Base-by-base conservation (phyloP, 2,329 filamentous ascomycete species). In the Colletotrichum neosansevieriae region DNA sequence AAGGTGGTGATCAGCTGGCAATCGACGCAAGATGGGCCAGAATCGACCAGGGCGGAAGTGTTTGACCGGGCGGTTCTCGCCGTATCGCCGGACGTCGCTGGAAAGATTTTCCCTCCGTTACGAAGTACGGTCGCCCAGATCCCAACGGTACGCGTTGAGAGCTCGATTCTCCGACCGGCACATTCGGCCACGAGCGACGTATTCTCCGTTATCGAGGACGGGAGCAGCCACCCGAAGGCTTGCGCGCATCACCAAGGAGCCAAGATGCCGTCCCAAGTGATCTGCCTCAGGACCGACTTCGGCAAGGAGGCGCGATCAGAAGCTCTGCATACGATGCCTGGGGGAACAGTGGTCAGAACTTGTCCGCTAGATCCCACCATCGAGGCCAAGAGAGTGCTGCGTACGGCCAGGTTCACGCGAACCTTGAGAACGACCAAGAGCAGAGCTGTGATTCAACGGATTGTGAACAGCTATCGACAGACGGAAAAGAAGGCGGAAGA, bases 51-150 rank as follows among this genome's bases (percentile, higher is more conserved):
- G n/a, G 72, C 78, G 24, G 79, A 83, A 17, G 59, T 72, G 0
- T 88, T 88, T 59, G 85, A 88, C 59, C 79, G 78, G 2, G 85
- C 87, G 0, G 76, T 89, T 24, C 76, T 89, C 1, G 86, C 85
- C 0, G 84, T 89, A 1, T 83, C 86, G 0, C 87, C 87, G 0
- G 81, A 87, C 69, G 81, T 86, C 4, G 84, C 83, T 0, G 82
- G 79, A 5, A 75, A 74, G 6, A 79, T 89, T 12, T 89, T 85
- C 67, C 70, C 74, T 1, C 84, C 84, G 0, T 71, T 86, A 3
- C 69, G 71, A 3, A 58, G 77, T 4, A 70, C 75, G 3, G 76
- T 86, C 70, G 61, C 73, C 1, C 72, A 73, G n/a, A 83, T 88
- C 13, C 86, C 86, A 0, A 85, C 83, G 0, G 77, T 77, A 3